Percentiles rank a stretch among this genome's conserved stretches.
Evolutionary conservation across 1,139 yeast species (phyloP).

Genomic region (Arxiozyma bovina): DNA sequence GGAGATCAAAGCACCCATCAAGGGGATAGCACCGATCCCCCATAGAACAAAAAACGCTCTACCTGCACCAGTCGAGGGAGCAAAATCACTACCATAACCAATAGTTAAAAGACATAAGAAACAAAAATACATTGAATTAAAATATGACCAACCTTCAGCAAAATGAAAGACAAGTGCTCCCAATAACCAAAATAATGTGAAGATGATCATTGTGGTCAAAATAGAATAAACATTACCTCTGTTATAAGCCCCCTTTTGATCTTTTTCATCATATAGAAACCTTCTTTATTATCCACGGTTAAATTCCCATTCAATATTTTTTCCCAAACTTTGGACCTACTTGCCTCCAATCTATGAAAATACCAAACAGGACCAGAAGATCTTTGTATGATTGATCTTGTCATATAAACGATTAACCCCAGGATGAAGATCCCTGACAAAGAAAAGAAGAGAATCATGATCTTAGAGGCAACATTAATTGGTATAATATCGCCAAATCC

Average conservation of each 20-base stretch:
- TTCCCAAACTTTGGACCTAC: constrained; percentile 23
- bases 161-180: constrained; percentile 59
- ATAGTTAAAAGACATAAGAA: constrained; percentile 68
- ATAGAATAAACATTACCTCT: constrained; percentile 34
- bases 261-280: constrained; percentile 47
- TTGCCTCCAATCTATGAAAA: constrained; percentile 50
- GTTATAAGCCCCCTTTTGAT: constrained; percentile 37
- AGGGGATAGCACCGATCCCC: constrained; percentile 76
- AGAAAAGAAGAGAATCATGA: constrained; percentile 53
- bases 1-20: constrained; percentile 75
- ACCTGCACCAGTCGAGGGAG: constrained; percentile 57
- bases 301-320: constrained; percentile 18
- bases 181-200: constrained; percentile 54
- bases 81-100: constrained; percentile 67
- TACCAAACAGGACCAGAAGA: constrained; percentile 54
- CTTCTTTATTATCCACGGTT: constrained; percentile 33
- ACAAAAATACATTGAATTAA: constrained; percentile 62
- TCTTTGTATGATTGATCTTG: constrained; percentile 52
- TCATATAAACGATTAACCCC: constrained; percentile 65
- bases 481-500: constrained; percentile 76
- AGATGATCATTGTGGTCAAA: constrained; percentile 37
- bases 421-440: constrained; percentile 59
- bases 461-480: constrained; percentile 41
- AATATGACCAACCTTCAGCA: constrained; percentile 62
- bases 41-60: constrained; percentile 65